Evolutionary conservation across 177 flowering plant species (phyloP).

Genomic region (Vitis hybrid): DNA sequence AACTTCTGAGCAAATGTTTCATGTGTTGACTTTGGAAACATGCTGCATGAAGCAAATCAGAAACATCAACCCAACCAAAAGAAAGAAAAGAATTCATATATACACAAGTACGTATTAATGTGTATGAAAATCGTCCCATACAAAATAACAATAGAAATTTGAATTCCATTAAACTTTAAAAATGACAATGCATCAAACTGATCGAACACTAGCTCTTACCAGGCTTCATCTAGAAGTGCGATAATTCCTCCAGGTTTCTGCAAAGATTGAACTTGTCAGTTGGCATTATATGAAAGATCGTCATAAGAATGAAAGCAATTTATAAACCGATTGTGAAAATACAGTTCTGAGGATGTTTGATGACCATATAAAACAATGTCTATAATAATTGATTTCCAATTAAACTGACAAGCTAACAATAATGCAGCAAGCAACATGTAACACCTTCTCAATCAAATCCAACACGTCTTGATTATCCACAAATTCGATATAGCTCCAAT

Average conservation of each 20-base stretch:
- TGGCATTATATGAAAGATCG: neutral
- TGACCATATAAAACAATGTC: too few species aligned
- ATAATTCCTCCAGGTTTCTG: constrained; percentile 99
- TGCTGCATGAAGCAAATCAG: constrained; percentile 44
- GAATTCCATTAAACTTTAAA: neutral
- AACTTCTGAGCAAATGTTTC: constrained; percentile 89
- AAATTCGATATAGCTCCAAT: constrained; percentile 99
- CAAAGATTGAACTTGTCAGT: constrained; percentile 18
- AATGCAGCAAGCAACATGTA: neutral
- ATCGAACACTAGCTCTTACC: constrained; percentile 46
- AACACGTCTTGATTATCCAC: constrained; percentile 95
- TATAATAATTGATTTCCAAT: neutral
- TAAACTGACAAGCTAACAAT: neutral
- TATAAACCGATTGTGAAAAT: too few species aligned
- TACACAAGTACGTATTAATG: neutral
- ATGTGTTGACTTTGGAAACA: constrained; percentile 90
- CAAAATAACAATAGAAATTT: neutral
- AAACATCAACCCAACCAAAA: constrained; percentile 9
- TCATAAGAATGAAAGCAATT: neutral
- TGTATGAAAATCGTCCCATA: too few species aligned
- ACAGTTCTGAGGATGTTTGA: too few species aligned
- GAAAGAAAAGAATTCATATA: neutral
- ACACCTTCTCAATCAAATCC: constrained; percentile 93
- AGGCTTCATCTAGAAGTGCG: constrained; percentile 97
- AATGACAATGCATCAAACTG: neutral